Evolutionary conservation across 495 filamentous ascomycete genomes (phyloP), one percentile per base, ranked within the genome.

Genomic region (Evernia prunastri): DNA sequence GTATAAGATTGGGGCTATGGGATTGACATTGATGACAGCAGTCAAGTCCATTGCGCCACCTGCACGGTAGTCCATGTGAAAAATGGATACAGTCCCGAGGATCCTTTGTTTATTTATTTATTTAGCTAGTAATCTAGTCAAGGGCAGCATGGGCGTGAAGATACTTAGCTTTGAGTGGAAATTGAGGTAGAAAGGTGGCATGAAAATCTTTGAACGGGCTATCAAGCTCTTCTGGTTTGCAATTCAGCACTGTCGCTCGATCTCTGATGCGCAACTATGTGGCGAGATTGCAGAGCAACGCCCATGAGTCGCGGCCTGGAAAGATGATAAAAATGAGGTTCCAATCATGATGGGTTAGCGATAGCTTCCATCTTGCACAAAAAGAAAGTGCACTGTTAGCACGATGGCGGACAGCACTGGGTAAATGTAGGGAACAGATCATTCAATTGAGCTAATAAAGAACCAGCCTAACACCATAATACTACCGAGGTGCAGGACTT

Each of bases 381-480:
- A 31, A 11, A 29, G 4, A 56, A 29, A 56, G 23, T 11, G 25
- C 25, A 18, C 17, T 53, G 0, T 53, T 25, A 31, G 49, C 7
- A 27, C 27, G 31, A 17, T 31, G 49, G 49, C 13, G 15, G 12
- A 33, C 18, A 45, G 57, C 23, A 33, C 7, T n/a, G 6, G 37
- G 11, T 57, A n/a, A n/a, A n/a, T n/a, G n/a, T n/a, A 31, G 53
- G 35, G 9, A 18, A 63, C 13, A 36, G 35, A 43, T 63, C 61
- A 57, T 63, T 56, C 56, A 56, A 63, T 63, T 40, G 25, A 57
- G 51, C 36, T 63, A 63, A 36, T 57, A 45, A 37, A 43, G 57
- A 29, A 40, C 27, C 29, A 57, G 37, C 4, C 39, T 31, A 56
- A 56, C 11, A 42, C 51, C 53, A 25, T 27, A n/a, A 57, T 57